Evolutionary conservation across 2,329 filamentous ascomycete genomes (phyloP).

Genomic region (Hortaea werneckii): DNA sequence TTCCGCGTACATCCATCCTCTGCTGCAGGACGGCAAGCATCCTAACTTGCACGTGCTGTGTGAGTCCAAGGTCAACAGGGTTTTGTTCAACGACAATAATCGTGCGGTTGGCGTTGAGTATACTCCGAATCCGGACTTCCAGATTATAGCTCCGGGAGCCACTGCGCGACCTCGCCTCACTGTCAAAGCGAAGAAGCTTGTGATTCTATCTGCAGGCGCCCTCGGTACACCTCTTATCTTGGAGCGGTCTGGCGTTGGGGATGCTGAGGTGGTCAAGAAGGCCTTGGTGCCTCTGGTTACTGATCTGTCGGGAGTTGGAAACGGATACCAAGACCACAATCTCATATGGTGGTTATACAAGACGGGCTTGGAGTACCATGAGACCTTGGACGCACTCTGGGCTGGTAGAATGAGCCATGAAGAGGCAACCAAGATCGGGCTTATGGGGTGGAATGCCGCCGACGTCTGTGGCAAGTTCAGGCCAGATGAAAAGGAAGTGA

Average conservation of each 20-base stretch:
- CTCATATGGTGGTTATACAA: conserved; percentile 44
- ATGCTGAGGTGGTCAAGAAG: conserved; percentile 37
- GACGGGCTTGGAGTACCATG: conserved; percentile 32
- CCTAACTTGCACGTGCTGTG: conserved; percentile 51
- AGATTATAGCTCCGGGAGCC: conserved; percentile 2
- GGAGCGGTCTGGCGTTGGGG: conserved; percentile 54
- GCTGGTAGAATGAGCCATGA: conserved; percentile 37
- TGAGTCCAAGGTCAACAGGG: conserved; percentile 43
- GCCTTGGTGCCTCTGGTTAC: conserved; percentile 36
- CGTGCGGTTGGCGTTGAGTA: conserved; percentile 51
- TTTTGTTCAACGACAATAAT: conserved; percentile 14
- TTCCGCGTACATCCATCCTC: conserved; percentile 43
- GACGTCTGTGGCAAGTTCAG: conserved; percentile 46
- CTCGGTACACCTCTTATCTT: conserved; percentile 46
- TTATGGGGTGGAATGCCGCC: conserved; percentile 48
- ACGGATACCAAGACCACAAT: conserved; percentile 48
- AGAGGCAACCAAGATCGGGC: conserved; percentile 38
- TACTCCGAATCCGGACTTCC: conserved; percentile 29
- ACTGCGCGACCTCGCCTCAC: conserved; percentile 8
- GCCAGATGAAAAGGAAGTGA: conserved; percentile 43
- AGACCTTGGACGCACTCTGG: conserved; percentile 44
- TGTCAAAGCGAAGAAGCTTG: conserved; percentile 45
- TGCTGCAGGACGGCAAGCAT: conserved; percentile 37
- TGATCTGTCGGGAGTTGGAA: conserved; percentile 43
- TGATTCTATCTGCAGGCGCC: conserved; percentile 42